Percentiles rank a stretch among this genome's conserved stretches.
phyloP scores from a whole-genome alignment of 257 asterid species.

The Petrea volubilis region DNA sequence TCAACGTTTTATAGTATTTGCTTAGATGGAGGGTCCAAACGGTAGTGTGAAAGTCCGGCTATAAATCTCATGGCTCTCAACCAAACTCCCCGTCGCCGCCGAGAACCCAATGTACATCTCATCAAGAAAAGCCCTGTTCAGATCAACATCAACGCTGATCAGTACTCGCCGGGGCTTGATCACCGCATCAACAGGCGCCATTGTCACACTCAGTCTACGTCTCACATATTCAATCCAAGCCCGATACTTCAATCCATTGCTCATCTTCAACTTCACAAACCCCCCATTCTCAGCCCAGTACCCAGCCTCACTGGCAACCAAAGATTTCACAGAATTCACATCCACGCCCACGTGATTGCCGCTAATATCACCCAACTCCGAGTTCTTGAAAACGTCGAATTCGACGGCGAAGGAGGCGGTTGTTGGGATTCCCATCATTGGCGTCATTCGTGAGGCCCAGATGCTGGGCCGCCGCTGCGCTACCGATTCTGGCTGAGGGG shows the following conservation, averaged over 20 bases:
- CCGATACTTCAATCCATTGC: not conserved
- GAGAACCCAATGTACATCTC: not conserved
- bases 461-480: not conserved
- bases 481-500: not conserved
- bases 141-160: not conserved
- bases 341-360: not conserved
- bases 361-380: not conserved
- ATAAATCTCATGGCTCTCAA: slow-evolving; percentile 1
- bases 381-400: not conserved
- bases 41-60: slow-evolving; percentile 9
- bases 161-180: not conserved
- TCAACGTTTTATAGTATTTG: too few species aligned
- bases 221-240: slow-evolving; percentile 1
- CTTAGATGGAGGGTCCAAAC: too few species aligned
- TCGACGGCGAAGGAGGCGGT: not conserved
- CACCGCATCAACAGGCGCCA: not conserved
- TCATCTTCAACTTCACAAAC: not conserved
- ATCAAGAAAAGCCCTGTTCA: not conserved
- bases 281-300: not conserved
- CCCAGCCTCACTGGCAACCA: not conserved
- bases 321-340: not conserved
- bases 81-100: not conserved
- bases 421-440: not conserved
- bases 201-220: not conserved
- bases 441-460: not conserved